Evolutionary conservation across 1,284 basidiomycete genomes (phyloP), one percentile per base, ranked within the genome.

Genomic region (Microbotryum scabiosae): DNA sequence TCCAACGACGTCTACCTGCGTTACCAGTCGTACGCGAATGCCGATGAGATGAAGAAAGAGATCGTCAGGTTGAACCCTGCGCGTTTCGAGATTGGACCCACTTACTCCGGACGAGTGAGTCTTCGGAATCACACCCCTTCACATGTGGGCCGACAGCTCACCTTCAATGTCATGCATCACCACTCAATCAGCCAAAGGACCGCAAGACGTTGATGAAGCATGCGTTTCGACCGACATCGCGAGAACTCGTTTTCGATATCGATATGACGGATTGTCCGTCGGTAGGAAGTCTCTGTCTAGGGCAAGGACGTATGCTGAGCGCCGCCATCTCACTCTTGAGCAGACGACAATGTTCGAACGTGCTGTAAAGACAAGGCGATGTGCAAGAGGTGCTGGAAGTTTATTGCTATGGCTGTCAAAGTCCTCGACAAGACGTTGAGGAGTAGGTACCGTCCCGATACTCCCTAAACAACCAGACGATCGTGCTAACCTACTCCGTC

Each of bases 231-330:
- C 91, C 94, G 0, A 76, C 84, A 28, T 82, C 84, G 62, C 87
- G 96, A 65, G 94, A 98, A 75, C 85, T 99, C 36, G 96, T 99
- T 1, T 97, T 99, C 73, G 96, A 98, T 84, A 97, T 99, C 74
- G 94, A 99, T 76, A 97, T 99, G 93, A 96, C 94, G 20, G 94
- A 99, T 77, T 99, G 66, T 65, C 7, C 51, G 56, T 45, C 12
- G 8, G 5, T 16, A 18, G 16, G 4, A 2, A 18, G 16, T 32
- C 20, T 2, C 5, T 25, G 5, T 6, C 44, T 51, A 6, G 2
- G 25, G 18, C 4, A 1, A 25, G 23, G 25, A 18, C 25, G 9
- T 20, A 28, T 14, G 0, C 48, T 50, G 12, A 52, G 44, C n/a
- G 23, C 16, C 7, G 4, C 2, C 21, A 12, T 23, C 9, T 28